These are phyloP conservation scores for Pisolithus thermaeus DNA, from an alignment of 1,284 basidiomycete genomes.

Conservation along the genomic window DNA sequence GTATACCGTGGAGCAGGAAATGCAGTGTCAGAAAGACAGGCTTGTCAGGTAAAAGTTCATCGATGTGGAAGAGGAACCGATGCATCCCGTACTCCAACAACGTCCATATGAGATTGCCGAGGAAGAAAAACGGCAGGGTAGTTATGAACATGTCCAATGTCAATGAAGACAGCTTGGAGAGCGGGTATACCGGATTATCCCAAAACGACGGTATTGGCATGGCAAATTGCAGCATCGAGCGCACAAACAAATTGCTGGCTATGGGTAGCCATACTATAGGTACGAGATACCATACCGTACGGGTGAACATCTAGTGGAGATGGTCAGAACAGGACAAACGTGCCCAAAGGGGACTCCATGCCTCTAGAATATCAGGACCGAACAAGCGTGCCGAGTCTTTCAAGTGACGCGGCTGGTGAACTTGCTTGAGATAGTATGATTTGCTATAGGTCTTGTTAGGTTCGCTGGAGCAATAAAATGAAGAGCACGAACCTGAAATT, in stretches of 20 bases:
- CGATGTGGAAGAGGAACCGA: conserved; percentile 97
- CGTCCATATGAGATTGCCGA: conserved; percentile 92
- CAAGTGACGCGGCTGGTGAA: conserved; percentile 93
- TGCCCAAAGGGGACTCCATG: conserved; percentile 22
- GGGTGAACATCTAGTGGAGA: conserved; percentile 62
- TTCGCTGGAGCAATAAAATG: background rate
- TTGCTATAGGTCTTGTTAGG: conserved; percentile 47
- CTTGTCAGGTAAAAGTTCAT: conserved; percentile 82
- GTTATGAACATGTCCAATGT: conserved; percentile 45
- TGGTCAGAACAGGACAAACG: conserved; percentile 1
- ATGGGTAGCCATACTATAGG: conserved; percentile 93
- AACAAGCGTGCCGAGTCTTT: conserved; percentile 86
- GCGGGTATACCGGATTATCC: conserved; percentile 48
- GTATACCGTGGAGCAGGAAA: conserved; percentile 93
- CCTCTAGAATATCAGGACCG: conserved; percentile 79
- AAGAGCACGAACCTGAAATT: conserved; percentile 59
- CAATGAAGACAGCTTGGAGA: conserved; percentile 40
- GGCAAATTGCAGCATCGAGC: conserved; percentile 81
- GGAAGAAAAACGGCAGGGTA: conserved; percentile 61
- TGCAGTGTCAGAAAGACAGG: conserved; percentile 81
- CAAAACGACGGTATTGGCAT: conserved; percentile 53
- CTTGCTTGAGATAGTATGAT: conserved; percentile 93
- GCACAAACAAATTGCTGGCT: conserved; percentile 71
- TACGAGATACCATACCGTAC: conserved; percentile 93
- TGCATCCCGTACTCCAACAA: conserved; percentile 94